Evolutionary conservation across 2,329 filamentous ascomycete genomes (phyloP), one percentile per base, ranked within the genome.

Genomic region (Fusarium annulatum): DNA sequence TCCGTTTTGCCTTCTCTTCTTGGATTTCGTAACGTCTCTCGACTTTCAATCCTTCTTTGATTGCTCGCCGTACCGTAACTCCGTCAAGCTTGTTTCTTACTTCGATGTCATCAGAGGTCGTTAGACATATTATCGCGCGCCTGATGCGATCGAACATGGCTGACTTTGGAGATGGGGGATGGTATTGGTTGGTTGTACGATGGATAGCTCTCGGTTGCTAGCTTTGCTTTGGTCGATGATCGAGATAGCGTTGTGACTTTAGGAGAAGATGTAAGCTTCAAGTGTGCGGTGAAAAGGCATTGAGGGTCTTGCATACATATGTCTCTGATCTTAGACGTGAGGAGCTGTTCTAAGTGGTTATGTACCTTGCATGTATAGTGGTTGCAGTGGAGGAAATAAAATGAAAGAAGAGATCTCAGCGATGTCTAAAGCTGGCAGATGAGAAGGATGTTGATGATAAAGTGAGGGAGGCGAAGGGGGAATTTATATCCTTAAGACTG

Each of bases 281-380:
- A 3, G 10, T 7, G 3, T 9, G 10, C 2, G 15, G 21, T 4
- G 5, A 23, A 12, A 7, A 4, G 21, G 15, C 1, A 9, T 19
- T 26, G 7, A 30, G 30, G 30, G 4, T 28, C 18, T 46, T 28
- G 23, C 18, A 12, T 46, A 19, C 18, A 28, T 28, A 30, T 30
- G 10, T 30, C 30, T 30, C 30, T 33, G 3, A 18, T 51, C 21
- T 9, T 9, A 3, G 1, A 8, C 15, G 11, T 0, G 10, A 18
- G 4, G 21, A 18, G 3, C 18, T 3, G 21, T 12, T 3, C 10
- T 16, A 33, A 12, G 8, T 3, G 6, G 7, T 12, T 1, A 14
- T 16, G 15, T 23, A 11, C 2, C 3, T 33, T n/a, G 5, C 18
- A 2, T 23, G 5, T 12, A 23, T 1, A 23, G 10, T 2, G 0